Base-by-base conservation (phyloP, 1,284 basidiomycete genomes). In the Porodaedalea pini region DNA sequence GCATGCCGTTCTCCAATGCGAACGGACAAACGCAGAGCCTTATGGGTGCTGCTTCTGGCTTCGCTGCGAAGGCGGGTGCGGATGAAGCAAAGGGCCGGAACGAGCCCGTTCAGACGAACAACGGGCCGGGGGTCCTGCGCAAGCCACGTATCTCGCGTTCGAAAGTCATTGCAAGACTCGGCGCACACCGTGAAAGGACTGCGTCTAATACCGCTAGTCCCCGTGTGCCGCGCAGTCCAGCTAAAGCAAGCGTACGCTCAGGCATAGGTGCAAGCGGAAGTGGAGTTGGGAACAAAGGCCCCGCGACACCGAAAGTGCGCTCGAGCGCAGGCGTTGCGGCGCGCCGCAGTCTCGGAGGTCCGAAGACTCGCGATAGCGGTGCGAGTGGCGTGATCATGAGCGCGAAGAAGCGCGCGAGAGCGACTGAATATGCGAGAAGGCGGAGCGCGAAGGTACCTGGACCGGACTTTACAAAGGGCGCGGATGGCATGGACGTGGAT, bases 91-190 rank as follows among this genome's bases (percentile, higher is more conserved):
- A 31, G 3, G 13, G 17, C 40, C 32, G 25, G 23, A 27, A 43
- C 21, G 23, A 23, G n/a, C 48, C 37, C 43, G 40, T 31, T 17
- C 41, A 51, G 21, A n/a, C 39, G n/a, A 39, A 52, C n/a, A 25
- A 71, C 76, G 21, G 75, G 34, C 45, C 31, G 1, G 31, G 36
- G 13, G 45, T 44, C 1, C 44, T 76, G 11, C 80, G 85, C 60
- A 83, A 82, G 64, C 88, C 88, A 3, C 80, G 86, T 8, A 87
- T 90, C 61, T 90, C 88, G 36, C 80, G 88, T 23, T 86, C 86
- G 25, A 85, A 83, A 59, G 86, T 91, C 36, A 88, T 90, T 51
- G 86, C 88, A 0, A 81, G 77, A 64, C 72, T 90, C 23, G 86
- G 83, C 4, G 85, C 84, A n/a, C 84, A 89, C 39, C 64, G 67